Evolutionary conservation across 176 grass and related monocot species (phyloP).

Genomic region (Hyparrhenia diplandra): DNA sequence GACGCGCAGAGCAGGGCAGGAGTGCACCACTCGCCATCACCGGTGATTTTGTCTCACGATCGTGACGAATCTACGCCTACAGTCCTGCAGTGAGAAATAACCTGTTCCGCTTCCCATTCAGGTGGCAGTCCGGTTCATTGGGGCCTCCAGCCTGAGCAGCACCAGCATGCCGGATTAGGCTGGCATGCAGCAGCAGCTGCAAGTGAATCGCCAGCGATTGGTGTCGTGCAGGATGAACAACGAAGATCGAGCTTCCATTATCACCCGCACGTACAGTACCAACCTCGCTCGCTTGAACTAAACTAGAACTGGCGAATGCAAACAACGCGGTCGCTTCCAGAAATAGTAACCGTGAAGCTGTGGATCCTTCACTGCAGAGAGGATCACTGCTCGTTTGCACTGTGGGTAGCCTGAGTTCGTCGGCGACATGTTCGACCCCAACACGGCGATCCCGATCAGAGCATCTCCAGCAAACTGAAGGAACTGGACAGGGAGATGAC

Average conservation of each 20-base stretch:
- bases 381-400: conserved; percentile 58
- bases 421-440: conserved; percentile 83
- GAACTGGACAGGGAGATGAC: conserved; percentile 47
- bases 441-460: conserved; percentile 29
- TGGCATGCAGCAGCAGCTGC: neutral
- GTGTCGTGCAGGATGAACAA: conserved; percentile 4
- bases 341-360: neutral
- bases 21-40: neutral
- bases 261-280: neutral
- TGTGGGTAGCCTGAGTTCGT: conserved; percentile 72
- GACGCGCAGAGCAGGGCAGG: conserved; percentile 5
- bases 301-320: neutral
- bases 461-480: conserved; percentile 50
- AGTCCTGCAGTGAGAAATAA: too few species aligned
- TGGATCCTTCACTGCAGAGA: conserved; percentile 25
- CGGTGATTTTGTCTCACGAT: too few species aligned
- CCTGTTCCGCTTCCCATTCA: neutral
- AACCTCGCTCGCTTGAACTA: neutral
- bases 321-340: neutral
- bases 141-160: conserved; percentile 13
- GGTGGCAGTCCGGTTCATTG: conserved; percentile 13
- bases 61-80: too few species aligned
- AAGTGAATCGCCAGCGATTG: neutral
- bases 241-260: conserved; percentile 35
- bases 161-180: neutral